Conservation (phyloP, 176 grass and related monocot species). For the Phyllostachys edulis region DNA sequence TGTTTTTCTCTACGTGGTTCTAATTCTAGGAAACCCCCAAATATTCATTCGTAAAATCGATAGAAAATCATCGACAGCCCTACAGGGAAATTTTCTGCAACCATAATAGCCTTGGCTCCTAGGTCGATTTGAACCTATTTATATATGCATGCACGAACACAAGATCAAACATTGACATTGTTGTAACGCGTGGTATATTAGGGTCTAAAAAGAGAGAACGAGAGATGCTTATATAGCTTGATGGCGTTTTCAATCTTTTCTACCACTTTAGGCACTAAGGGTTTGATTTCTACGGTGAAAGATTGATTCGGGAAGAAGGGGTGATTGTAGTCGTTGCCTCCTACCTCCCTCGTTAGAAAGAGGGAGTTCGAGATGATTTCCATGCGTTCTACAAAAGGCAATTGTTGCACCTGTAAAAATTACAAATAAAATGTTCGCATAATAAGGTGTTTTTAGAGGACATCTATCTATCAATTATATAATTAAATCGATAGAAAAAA, state of each 20-base stretch:
- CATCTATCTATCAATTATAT: too few relatives aligned
- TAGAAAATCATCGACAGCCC: background rate
- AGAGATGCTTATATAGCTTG: slow-evolving; percentile 8
- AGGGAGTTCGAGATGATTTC: slow-evolving; percentile 23
- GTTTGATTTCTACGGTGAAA: slow-evolving; percentile 26
- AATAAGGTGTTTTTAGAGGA: too few relatives aligned
- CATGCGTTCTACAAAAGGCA: background rate
- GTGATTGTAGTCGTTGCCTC: slow-evolving; percentile 60
- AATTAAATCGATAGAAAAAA: too few relatives aligned
- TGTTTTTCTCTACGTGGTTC: too few relatives aligned
- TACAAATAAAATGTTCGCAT: too few relatives aligned
- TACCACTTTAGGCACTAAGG: slow-evolving; percentile 41
- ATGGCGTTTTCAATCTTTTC: slow-evolving; percentile 31
- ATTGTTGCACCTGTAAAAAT: too few relatives aligned
- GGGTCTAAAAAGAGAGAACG: background rate
- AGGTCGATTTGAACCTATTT: slow-evolving; percentile 35
- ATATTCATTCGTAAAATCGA: too few relatives aligned
- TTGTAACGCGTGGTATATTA: background rate
- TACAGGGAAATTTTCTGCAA: slow-evolving; percentile 37
- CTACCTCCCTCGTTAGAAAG: slow-evolving; percentile 48
- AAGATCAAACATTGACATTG: too few relatives aligned
- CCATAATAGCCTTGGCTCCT: slow-evolving; percentile 50
- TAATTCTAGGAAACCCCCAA: too few relatives aligned
- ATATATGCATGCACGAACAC: background rate
- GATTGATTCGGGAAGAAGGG: slow-evolving; percentile 39